A percentile compares a stretch with the other conserved stretches of the same genome.
Evolutionary conservation across 202 grass and related monocot species (phyloP).

Genomic region (Digitaria exilis): DNA sequence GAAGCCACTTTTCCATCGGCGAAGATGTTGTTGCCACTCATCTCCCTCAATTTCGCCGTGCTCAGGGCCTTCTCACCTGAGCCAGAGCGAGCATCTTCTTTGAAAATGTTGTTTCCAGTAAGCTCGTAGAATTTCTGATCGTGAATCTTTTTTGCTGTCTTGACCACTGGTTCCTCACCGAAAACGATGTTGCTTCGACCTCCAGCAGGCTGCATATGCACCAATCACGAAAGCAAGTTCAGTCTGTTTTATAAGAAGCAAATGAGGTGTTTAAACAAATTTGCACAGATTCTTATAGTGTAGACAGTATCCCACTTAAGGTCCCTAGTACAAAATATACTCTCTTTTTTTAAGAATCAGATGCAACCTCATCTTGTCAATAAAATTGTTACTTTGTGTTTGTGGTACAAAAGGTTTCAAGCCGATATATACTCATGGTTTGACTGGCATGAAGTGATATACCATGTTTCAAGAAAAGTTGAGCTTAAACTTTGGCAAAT

Average conservation of each 20-base stretch:
- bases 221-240: not conserved
- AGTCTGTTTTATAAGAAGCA: not conserved
- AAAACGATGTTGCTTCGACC: conserved; percentile 74
- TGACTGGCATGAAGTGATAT: not conserved
- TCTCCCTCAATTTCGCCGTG: conserved; percentile 73
- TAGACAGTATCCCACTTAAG: not conserved
- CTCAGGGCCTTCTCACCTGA: conserved; percentile 69
- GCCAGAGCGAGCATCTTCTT: conserved; percentile 45
- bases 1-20: conserved; percentile 59
- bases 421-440: not conserved
- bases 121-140: conserved; percentile 86
- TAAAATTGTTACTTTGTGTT: not conserved
- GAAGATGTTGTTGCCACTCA: conserved; percentile 83
- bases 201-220: conserved; percentile 61
- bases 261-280: not conserved
- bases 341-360: not conserved
- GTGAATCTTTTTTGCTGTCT: conserved; percentile 72
- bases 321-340: not conserved
- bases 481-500: not conserved
- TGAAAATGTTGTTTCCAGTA: conserved; percentile 86
- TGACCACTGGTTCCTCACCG: conserved; percentile 60
- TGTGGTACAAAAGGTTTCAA: not conserved
- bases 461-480: not conserved
- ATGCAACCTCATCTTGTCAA: not conserved
- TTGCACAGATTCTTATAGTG: not conserved